Evolutionary conservation across 2,329 filamentous ascomycete species (phyloP).

Genomic region (Epicoccum nigrum): DNA sequence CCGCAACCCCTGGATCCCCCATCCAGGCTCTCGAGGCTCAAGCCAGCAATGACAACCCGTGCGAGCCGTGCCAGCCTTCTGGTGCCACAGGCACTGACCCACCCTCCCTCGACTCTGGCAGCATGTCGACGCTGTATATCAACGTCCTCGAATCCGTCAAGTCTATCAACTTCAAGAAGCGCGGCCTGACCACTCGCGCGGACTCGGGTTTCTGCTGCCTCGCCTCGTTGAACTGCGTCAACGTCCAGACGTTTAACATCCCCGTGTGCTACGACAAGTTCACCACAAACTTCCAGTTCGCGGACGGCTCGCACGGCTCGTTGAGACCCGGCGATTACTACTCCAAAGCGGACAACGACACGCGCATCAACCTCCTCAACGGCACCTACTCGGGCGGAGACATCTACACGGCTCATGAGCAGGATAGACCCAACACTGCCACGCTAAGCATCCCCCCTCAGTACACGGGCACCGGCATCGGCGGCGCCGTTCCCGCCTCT

Average conservation of each 20-base stretch:
- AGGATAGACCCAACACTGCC: slow-evolving; percentile 52
- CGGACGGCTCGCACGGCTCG: slow-evolving; percentile 55
- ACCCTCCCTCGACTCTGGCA: slow-evolving; percentile 41
- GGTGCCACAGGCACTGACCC: slow-evolving; percentile 41
- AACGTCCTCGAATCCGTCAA: slow-evolving; percentile 46
- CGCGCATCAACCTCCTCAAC: slow-evolving; percentile 54
- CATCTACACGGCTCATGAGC: slow-evolving; percentile 50
- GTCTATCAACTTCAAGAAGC: slow-evolving; percentile 40
- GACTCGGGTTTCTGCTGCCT: slow-evolving; percentile 43
- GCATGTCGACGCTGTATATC: slow-evolving; percentile 44
- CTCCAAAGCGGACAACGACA: slow-evolving; percentile 44
- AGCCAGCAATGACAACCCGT: slow-evolving; percentile 35
- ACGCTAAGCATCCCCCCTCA: slow-evolving; percentile 54
- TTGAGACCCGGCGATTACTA: slow-evolving; percentile 53
- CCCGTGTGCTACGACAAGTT: slow-evolving; percentile 61
- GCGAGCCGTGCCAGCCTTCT: slow-evolving; percentile 45
- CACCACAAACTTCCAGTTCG: slow-evolving; percentile 58
- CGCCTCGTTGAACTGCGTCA: slow-evolving; percentile 50
- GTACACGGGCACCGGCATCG: slow-evolving; percentile 55
- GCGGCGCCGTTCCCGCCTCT: slow-evolving; percentile 53
- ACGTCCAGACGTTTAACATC: slow-evolving; percentile 49
- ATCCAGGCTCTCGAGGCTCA: slow-evolving; percentile 27
- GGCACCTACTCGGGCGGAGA: slow-evolving; percentile 55
- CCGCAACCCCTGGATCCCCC: slow-evolving; percentile 24
- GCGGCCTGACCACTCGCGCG: slow-evolving; percentile 25